These are phyloP conservation scores for Kazachstania africana DNA, from an alignment of 805 yeast genomes.

Conservation along the genomic window DNA sequence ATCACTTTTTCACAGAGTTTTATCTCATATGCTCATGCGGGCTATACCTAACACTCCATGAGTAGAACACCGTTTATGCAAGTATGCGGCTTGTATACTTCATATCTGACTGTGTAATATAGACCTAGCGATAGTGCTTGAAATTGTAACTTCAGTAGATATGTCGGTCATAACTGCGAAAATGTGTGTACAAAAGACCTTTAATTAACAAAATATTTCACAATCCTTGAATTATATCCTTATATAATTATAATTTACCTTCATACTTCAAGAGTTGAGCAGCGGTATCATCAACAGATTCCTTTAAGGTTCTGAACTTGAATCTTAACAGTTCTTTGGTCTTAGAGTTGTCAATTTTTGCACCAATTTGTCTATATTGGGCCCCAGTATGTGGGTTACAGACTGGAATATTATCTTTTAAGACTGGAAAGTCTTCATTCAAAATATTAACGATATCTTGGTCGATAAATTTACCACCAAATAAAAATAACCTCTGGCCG, in stretches of 20 bases:
- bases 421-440: conserved; percentile 31
- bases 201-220: no score
- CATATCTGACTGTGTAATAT: no score
- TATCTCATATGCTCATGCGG: no score
- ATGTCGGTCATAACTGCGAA: no score
- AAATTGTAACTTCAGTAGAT: no score
- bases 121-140: no score
- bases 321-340: conserved; percentile 11
- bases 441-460: conserved; percentile 21
- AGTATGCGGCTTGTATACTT: no score
- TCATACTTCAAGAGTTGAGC: conserved; percentile 9
- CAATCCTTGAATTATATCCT: no score
- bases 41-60: no score
- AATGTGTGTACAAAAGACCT: no score
- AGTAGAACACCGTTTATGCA: no score
- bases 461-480: conserved; percentile 14
- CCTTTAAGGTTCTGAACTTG: conserved; percentile 7
- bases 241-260: conserved; percentile 1
- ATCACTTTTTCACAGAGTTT: no score
- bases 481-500: conserved; percentile 25
- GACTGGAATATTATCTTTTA: conserved; percentile 33
- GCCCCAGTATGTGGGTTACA: conserved; percentile 25
- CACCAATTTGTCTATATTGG: neutral
- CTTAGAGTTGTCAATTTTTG: conserved; percentile 5
- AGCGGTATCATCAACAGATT: conserved; percentile 10